Evolutionary conservation across 2,329 filamentous ascomycete species (phyloP).

Genomic region (Verticillium albo-atrum): DNA sequence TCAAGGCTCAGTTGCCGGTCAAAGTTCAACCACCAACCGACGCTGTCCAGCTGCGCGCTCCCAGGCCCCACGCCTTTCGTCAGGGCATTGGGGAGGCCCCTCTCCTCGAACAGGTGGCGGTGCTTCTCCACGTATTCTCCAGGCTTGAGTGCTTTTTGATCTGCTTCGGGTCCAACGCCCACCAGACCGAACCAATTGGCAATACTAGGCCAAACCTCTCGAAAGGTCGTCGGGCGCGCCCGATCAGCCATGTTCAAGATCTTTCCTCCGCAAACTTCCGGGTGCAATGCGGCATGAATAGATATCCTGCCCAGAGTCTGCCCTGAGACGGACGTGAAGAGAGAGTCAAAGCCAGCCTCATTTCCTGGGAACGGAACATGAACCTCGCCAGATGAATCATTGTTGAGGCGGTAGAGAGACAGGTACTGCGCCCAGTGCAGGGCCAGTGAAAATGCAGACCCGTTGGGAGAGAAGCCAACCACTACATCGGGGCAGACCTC

Average conservation of each 20-base stretch:
- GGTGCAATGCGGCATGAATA: conserved; percentile 23
- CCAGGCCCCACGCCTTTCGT: conserved; percentile 30
- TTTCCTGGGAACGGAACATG: conserved; percentile 24
- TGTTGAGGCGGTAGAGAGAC: conserved; percentile 20
- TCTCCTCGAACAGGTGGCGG: conserved; percentile 21
- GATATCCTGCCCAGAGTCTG: conserved; percentile 21
- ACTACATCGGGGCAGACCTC: conserved; percentile 33
- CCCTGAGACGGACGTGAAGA: conserved; percentile 26
- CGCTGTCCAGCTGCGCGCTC: conserved; percentile 31
- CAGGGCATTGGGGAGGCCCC: conserved; percentile 17
- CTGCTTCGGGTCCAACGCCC: conserved; percentile 14
- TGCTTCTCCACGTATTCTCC: conserved; percentile 25
- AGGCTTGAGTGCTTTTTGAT: conserved; percentile 10
- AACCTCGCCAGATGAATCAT: neutral
- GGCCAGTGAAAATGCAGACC: conserved; percentile 28
- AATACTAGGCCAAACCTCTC: conserved; percentile 24
- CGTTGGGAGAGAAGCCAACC: conserved; percentile 33
- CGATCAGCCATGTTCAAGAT: conserved; percentile 28
- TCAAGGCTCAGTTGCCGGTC: conserved; percentile 40
- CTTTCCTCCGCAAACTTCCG: conserved; percentile 18
- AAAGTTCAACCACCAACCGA: conserved; percentile 42
- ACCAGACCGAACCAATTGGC: conserved; percentile 25
- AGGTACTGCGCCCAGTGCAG: conserved; percentile 35
- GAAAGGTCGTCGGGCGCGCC: conserved; percentile 18
- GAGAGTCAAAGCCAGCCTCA: conserved; percentile 15